These are phyloP conservation scores for Paragyromitra xinjiangensis DNA, from an alignment of 495 filamentous ascomycete species.

Conservation along the genomic window DNA sequence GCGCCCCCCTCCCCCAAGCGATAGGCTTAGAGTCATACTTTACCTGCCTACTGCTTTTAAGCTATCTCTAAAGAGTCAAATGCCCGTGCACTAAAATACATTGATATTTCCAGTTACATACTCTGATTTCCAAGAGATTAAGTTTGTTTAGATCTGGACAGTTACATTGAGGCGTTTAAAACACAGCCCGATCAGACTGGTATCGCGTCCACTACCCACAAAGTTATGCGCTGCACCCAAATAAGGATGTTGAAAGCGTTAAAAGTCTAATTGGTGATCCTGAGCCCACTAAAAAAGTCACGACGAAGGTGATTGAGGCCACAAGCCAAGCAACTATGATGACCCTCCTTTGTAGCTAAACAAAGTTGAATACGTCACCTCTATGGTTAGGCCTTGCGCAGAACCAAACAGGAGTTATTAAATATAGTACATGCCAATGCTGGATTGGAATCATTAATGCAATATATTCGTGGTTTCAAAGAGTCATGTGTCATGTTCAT, in stretches of 20 bases:
- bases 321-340: not conserved
- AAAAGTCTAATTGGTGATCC: not conserved
- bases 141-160: not conserved
- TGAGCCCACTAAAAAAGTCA: not conserved
- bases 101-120: not conserved
- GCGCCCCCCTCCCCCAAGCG: not conserved
- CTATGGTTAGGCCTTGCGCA: not conserved
- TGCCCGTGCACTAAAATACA: not conserved
- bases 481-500: not conserved
- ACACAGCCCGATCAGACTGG: not conserved
- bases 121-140: not conserved
- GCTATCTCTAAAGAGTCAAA: not conserved
- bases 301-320: not conserved
- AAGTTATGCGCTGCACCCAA: not conserved
- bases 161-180: slow-evolving; percentile 12
- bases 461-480: not conserved
- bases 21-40: slow-evolving; percentile 20
- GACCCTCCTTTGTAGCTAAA: slow-evolving; percentile 8
- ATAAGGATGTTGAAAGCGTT: not conserved
- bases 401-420: not conserved
- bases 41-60: slow-evolving; percentile 1
- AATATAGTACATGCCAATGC: not conserved
- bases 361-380: not conserved
- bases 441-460: not conserved
- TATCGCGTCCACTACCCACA: not conserved